Base-by-base conservation (phyloP, 306 rosid genomes). In the Quercus suber region DNA sequence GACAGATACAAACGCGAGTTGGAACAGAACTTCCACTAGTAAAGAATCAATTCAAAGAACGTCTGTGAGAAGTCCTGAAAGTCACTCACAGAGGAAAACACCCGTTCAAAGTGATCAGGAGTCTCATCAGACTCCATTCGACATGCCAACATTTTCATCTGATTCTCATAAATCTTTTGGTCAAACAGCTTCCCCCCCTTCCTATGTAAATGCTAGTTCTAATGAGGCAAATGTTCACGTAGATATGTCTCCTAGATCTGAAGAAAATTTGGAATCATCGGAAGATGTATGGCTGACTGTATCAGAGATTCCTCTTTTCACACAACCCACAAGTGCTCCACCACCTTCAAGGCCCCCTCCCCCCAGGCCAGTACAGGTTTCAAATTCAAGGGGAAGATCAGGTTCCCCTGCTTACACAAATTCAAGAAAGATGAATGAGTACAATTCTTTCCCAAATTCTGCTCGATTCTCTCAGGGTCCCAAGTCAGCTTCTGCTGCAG, bases 301-400 rank as follows among this genome's bases (percentile, higher is more conserved):
- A 61, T 93, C 97, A 37, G 98, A 96, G 87, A 82, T 96, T 85
- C 98, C 97, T 76, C 97, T 96, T 82, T 83, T 84, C 79, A 96
- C 99, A 58, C 97, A 87, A 69, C 97, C 99, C 63, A 93, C 98
- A n/a, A 73, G 79, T 88, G 97, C 98, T 82, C 99, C 98, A 57
- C 98, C 99, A 65, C 99, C 99, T 67, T 93, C 98, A 81, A 90
- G 99, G 78, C 98, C 99, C 71, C 99, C 98, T 59, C 99, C 99
- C 81, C 99, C 99, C 65, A 84, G 89, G 49, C 98, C 99, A 2
- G 94, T 88, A 77, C 87, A 90, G 65, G 84, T 87, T 78, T 79
- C 88, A 33, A 92, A 85, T 85, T 74, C 88, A 71, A 63, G 30
- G 69, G 69, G 69, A 28, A 89, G 89, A 79, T 52, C 82, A 74